Evolutionary conservation across 441 rosid species (phyloP).

Genomic region (Eruca vesicaria): DNA sequence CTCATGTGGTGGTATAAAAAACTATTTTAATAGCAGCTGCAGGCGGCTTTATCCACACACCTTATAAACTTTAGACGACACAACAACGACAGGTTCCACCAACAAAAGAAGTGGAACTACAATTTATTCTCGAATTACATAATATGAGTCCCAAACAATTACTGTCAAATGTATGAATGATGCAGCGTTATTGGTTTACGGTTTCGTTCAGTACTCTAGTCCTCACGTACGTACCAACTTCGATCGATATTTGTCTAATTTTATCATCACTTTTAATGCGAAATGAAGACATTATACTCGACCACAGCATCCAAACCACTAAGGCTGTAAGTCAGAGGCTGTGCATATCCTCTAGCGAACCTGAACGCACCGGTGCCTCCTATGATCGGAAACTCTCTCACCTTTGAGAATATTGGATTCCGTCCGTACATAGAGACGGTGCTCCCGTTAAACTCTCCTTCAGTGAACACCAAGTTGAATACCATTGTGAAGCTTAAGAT

Average conservation of each 20-base stretch:
- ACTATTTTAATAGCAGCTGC: neutral
- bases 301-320: slow-evolving; percentile 38
- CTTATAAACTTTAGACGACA: neutral
- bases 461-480: slow-evolving; percentile 44
- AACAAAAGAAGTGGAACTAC: neutral
- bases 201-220: neutral
- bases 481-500: slow-evolving; percentile 47
- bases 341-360: slow-evolving; percentile 51
- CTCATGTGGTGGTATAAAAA: neutral
- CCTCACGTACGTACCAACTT: no score
- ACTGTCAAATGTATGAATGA: neutral
- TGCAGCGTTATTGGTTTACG: neutral
- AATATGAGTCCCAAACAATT: no score
- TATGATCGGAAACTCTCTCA: slow-evolving; percentile 57
- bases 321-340: slow-evolving; percentile 33
- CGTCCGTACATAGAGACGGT: slow-evolving; percentile 48
- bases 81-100: neutral
- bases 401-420: slow-evolving; percentile 36
- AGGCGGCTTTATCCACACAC: neutral
- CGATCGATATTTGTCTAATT: no score
- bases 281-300: slow-evolving; percentile 39
- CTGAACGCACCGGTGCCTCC: slow-evolving; percentile 62
- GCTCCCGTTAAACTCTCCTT: slow-evolving; percentile 59
- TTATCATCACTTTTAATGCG: slow-evolving; percentile 1
- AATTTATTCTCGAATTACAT: neutral